Evolutionary conservation across 371 early-diverging fungal genomes (phyloP).

Genomic region (Rhizopus stolonifer): DNA sequence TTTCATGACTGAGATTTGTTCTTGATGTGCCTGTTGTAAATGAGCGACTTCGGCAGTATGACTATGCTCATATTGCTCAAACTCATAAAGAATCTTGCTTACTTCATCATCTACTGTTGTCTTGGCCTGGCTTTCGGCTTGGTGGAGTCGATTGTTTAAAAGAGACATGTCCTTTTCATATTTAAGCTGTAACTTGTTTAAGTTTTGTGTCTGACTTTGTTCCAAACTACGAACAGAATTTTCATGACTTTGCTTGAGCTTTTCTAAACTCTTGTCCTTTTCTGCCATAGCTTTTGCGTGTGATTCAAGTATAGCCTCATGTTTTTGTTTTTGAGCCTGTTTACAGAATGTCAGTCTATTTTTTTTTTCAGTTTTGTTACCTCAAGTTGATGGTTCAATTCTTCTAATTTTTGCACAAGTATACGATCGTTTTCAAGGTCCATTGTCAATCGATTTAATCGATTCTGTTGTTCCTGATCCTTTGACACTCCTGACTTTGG

Average conservation of each 20-base stretch:
- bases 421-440: slow-evolving; percentile 47
- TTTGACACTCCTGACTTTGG: slow-evolving; percentile 16
- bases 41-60: slow-evolving; percentile 40
- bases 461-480: slow-evolving; percentile 32
- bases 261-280: slow-evolving; percentile 43
- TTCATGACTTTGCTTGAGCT: slow-evolving; percentile 34
- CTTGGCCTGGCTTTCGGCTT: slow-evolving; percentile 39
- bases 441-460: slow-evolving; percentile 41
- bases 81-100: slow-evolving; percentile 43
- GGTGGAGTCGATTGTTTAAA: slow-evolving; percentile 29
- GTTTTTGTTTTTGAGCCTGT: slow-evolving; percentile 47
- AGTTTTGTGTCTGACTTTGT: slow-evolving; percentile 28
- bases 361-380: slow-evolving; percentile 17
- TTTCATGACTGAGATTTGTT: slow-evolving; percentile 37
- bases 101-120: slow-evolving; percentile 44
- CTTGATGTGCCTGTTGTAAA: slow-evolving; percentile 37
- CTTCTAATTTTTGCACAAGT: slow-evolving; percentile 44
- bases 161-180: slow-evolving; percentile 28
- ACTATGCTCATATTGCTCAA: slow-evolving; percentile 51
- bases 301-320: slow-evolving; percentile 37
- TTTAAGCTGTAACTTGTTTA: slow-evolving; percentile 25
- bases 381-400: slow-evolving; percentile 44
- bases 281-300: slow-evolving; percentile 48
- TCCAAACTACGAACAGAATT: slow-evolving; percentile 33
- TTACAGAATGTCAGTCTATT: not conserved